Evolutionary conservation across 2,329 filamentous ascomycete genomes (phyloP).

Genomic region (Emericellopsis cladophorae): DNA sequence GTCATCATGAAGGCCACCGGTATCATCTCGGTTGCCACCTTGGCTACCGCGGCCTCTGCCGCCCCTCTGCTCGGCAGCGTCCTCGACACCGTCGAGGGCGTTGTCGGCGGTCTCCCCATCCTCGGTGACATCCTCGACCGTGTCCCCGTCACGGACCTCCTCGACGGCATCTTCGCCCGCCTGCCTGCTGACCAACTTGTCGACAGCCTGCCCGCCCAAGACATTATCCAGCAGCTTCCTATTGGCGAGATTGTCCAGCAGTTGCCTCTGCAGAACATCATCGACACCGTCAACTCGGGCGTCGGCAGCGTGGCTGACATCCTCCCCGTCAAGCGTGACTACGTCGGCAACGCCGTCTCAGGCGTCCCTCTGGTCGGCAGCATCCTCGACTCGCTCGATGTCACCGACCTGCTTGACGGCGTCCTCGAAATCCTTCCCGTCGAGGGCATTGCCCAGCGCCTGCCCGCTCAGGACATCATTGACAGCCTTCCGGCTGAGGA

Average conservation of each 20-base stretch:
- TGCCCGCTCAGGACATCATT: slow-evolving; percentile 1
- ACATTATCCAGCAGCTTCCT: slow-evolving; percentile 2
- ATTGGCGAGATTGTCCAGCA: slow-evolving; percentile 1
- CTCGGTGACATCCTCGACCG: slow-evolving; percentile 1
- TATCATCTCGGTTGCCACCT: slow-evolving; percentile 4
- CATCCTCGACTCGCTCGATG: not conserved
- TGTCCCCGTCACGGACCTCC: slow-evolving; percentile 2
- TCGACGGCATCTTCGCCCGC: slow-evolving; percentile 3
- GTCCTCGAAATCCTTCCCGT: not conserved
- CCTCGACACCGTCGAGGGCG: slow-evolving; percentile 1
- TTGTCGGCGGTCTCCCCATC: slow-evolving; percentile 1
- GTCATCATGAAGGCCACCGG: slow-evolving; percentile 5
- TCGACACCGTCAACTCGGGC: not conserved
- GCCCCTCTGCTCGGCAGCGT: slow-evolving; percentile 4
- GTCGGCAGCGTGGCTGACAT: not conserved
- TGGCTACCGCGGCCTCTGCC: slow-evolving; percentile 5
- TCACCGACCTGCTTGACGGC: slow-evolving; percentile 3
- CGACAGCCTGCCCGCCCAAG: slow-evolving; percentile 1
- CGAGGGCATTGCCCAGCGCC: not conserved
- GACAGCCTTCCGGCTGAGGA: not conserved
- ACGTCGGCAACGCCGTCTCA: not conserved
- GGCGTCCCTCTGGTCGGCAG: not conserved
- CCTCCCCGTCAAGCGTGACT: not conserved
- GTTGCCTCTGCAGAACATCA: not conserved
- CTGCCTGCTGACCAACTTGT: slow-evolving; percentile 3